Evolutionary conservation across 1,284 basidiomycete species (phyloP).

Genomic region (Apiotrichum brassicae): DNA sequence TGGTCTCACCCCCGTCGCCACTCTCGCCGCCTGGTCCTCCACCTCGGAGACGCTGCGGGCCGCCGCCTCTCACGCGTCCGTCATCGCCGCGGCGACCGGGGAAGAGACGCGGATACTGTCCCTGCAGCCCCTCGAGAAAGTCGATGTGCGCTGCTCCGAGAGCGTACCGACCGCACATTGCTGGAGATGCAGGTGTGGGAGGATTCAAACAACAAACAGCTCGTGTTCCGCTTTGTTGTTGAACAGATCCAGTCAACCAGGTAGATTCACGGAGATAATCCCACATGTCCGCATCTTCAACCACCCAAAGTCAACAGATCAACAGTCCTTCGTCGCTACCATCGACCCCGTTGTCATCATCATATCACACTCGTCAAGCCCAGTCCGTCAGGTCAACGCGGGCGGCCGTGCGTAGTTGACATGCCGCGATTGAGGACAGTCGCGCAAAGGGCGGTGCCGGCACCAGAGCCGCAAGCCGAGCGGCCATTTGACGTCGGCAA

Average conservation of each 20-base stretch:
- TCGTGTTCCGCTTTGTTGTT: no score
- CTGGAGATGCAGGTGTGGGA: background rate
- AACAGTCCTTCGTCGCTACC: no score
- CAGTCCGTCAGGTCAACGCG: no score
- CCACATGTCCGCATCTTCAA: no score
- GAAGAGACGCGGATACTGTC: slow-evolving; percentile 15
- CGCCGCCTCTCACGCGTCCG: slow-evolving; percentile 1
- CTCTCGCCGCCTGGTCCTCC: slow-evolving; percentile 7
- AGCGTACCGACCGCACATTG: slow-evolving; percentile 40
- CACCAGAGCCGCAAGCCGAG: background rate
- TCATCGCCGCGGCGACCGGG: slow-evolving; percentile 2
- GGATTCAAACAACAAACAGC: no score
- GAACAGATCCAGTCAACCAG: no score
- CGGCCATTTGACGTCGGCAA: slow-evolving; percentile 9
- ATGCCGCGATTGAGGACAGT: no score
- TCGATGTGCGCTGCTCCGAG: slow-evolving; percentile 29
- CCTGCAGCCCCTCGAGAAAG: slow-evolving; percentile 14
- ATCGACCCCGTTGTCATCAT: no score
- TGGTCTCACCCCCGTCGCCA: background rate
- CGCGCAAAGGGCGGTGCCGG: background rate
- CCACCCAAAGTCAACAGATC: no score
- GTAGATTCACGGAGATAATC: no score
- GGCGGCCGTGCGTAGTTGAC: no score
- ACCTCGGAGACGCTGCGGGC: slow-evolving; percentile 9
- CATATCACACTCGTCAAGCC: no score